These are phyloP conservation scores for Fraxinus xanthoxyloides DNA, from an alignment of 305 asterid genomes.

Conservation along the genomic window DNA sequence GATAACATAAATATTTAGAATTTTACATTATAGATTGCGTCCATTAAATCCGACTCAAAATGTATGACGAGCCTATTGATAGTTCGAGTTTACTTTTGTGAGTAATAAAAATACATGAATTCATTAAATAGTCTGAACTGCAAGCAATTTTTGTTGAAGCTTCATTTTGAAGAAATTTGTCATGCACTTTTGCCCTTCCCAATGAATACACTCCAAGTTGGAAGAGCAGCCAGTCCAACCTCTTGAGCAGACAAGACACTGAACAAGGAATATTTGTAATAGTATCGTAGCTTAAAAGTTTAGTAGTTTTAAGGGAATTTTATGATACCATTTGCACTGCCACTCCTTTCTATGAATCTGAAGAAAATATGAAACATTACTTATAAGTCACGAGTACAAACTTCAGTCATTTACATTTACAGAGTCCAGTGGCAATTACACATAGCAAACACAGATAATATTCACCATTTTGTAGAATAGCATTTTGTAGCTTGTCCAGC, in stretches of 20 bases:
- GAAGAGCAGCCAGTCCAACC: background rate
- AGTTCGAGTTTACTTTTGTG: too few relatives aligned
- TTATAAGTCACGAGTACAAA: background rate
- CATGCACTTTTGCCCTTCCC: background rate
- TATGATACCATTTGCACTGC: background rate
- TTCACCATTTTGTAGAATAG: slow-evolving; percentile 81
- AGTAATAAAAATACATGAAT: too few relatives aligned
- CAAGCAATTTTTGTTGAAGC: background rate
- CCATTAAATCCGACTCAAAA: too few relatives aligned
- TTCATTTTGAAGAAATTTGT: background rate
- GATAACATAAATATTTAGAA: too few relatives aligned
- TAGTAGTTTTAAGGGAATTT: background rate
- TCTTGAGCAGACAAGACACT: background rate
- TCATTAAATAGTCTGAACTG: too few relatives aligned
- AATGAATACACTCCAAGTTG: background rate
- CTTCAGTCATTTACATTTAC: background rate
- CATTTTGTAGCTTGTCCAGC: slow-evolving; percentile 66
- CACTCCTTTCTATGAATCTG: background rate
- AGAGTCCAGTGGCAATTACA: background rate
- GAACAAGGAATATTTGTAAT: background rate
- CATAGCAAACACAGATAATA: slow-evolving; percentile 11
- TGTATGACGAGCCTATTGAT: too few relatives aligned
- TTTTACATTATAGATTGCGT: too few relatives aligned
- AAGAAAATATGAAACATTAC: background rate
- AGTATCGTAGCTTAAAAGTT: background rate